Evolutionary conservation across 2,329 filamentous ascomycete species (phyloP).

Genomic region (Paradendryphiella salina): DNA sequence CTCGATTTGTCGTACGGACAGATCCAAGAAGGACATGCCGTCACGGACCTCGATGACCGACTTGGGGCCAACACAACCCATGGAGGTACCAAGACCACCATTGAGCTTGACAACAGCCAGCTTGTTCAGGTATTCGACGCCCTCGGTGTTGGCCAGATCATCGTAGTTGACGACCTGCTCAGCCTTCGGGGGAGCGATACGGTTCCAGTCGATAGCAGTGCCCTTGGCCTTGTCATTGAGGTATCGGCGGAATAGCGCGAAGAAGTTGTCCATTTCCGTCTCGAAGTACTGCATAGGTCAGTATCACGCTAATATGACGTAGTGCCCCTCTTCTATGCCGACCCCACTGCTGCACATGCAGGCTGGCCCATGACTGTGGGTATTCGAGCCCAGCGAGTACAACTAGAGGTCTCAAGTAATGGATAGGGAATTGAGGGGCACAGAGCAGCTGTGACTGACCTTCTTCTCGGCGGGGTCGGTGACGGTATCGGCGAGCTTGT

Average conservation of each 20-base stretch:
- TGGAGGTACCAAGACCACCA: constrained; percentile 97
- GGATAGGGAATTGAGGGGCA: not conserved
- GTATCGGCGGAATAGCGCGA: constrained; percentile 96
- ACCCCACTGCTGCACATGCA: not conserved
- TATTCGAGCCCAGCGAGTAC: constrained; percentile 2
- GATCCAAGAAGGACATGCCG: constrained; percentile 99
- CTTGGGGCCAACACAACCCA: constrained; percentile 99
- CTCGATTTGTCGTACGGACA: constrained; percentile 98
- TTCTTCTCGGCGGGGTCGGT: constrained; percentile 76
- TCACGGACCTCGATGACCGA: constrained; percentile 99
- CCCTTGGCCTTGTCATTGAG: constrained; percentile 99
- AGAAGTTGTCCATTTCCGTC: constrained; percentile 99
- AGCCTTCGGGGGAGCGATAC: constrained; percentile 89
- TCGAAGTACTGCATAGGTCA: constrained; percentile 73
- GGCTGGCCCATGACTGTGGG: constrained; percentile 2
- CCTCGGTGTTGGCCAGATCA: constrained; percentile 83
- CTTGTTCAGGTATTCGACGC: constrained; percentile 93
- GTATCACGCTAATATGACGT: constrained; percentile 16
- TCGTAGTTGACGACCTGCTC: constrained; percentile 96
- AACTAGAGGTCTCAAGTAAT: not conserved
- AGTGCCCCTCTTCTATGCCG: constrained; percentile 10
- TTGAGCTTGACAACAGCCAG: constrained; percentile 98
- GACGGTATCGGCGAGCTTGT: constrained; percentile 87
- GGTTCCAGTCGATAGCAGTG: constrained; percentile 93
- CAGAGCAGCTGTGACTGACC: constrained; percentile 58